Base-by-base conservation (phyloP, 352 stramenopile genomes). In the Pythium rhizo-oryzae region DNA sequence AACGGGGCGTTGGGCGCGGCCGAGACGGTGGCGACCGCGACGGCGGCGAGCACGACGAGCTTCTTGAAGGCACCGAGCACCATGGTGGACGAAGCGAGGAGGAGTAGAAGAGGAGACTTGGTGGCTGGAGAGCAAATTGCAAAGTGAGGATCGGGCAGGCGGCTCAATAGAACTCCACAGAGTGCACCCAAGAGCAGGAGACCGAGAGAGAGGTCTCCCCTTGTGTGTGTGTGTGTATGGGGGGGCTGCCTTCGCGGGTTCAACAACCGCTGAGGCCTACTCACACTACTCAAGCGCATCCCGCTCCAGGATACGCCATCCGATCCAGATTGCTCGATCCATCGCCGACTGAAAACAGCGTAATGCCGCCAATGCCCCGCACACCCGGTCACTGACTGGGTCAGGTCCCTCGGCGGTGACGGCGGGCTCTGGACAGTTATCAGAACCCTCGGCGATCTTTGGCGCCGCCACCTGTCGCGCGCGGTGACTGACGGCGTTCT, bases 1-100 rank as follows among this genome's bases (percentile, higher is more conserved):
- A 30, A 74, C 23, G 65, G 55, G 0, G 46, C 63, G 61, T 76
- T 67, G 25, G 57, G 59, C 19, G 54, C 37, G 24, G 50, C 63
- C 30, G 55, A 55, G 52, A 62, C 62, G 1, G 54, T 39, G 41
- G 55, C 62, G 21, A 58, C 50, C 7, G 55, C 64, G 47, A 61
- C 37, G 49, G 69, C 55, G 18, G 70, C 65, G 56, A 73, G 59
- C 35, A 62, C 24, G 35, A 57, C 30, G 25, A 72, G n/a, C 58
- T 73, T 73, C 67, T 73, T 73, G 67, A 73, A 65, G 44, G 66
- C 59, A 54, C 37, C 52, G 70, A 76, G 58, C 46, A 64, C 33
- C 65, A 72, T 72, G 59, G 49, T 61, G 35, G 23, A 57, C 30
- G 18, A 4, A 39, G 18, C 1, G 50, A 19, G 23, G 28, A 8